Evolutionary conservation across 2,329 filamentous ascomycete species (phyloP).

Genomic region (Lachnellula suecica): DNA sequence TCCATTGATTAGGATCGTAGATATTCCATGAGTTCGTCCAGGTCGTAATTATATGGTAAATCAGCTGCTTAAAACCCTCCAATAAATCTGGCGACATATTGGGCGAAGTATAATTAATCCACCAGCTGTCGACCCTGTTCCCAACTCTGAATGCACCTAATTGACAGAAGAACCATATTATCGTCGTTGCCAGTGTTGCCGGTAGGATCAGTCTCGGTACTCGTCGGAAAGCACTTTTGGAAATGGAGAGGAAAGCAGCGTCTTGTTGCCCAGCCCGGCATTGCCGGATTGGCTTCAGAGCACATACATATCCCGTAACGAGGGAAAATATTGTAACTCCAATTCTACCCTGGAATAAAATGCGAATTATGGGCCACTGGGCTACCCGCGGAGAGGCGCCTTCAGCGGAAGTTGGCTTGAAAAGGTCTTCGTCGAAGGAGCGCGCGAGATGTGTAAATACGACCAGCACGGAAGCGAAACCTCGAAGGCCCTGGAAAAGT

Average conservation of each 20-base stretch:
- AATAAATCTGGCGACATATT: slow-evolving; percentile 39
- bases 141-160: slow-evolving; percentile 57
- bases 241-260: slow-evolving; percentile 51
- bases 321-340: slow-evolving; percentile 68
- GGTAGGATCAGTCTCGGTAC: slow-evolving; percentile 59
- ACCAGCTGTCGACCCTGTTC: slow-evolving; percentile 57
- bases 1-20: slow-evolving; percentile 61
- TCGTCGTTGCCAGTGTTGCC: slow-evolving; percentile 50
- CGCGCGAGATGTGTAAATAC: slow-evolving; percentile 54
- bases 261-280: slow-evolving; percentile 53
- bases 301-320: slow-evolving; percentile 64
- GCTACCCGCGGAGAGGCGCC: slow-evolving; percentile 47
- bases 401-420: slow-evolving; percentile 45
- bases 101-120: slow-evolving; percentile 52
- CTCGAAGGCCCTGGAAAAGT: slow-evolving; percentile 49
- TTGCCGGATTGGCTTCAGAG: slow-evolving; percentile 58
- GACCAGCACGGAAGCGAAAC: slow-evolving; percentile 53
- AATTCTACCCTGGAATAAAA: slow-evolving; percentile 59
- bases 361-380: slow-evolving; percentile 58
- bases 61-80: slow-evolving; percentile 42
- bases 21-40: slow-evolving; percentile 50
- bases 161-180: slow-evolving; percentile 56
- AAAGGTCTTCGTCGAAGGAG: slow-evolving; percentile 50
- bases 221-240: slow-evolving; percentile 57
- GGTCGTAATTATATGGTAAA: slow-evolving; percentile 46